Evolutionary conservation across 1,284 basidiomycete genomes (phyloP).

Genomic region (Cryptococcus amylolentus): DNA sequence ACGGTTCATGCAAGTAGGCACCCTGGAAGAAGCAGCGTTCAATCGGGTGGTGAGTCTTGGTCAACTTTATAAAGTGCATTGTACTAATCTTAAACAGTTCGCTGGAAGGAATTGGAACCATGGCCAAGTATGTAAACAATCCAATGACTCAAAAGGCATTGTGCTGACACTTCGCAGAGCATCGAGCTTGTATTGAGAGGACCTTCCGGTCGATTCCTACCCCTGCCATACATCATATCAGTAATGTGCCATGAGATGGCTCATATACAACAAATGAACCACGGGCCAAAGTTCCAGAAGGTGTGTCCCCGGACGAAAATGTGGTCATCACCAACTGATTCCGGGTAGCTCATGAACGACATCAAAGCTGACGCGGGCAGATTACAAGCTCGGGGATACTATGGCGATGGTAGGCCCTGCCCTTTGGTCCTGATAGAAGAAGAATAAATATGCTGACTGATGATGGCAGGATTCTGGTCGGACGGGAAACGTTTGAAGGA

Average conservation of each 20-base stretch:
- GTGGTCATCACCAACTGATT: too few relatives aligned
- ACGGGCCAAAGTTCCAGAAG: constrained; percentile 46
- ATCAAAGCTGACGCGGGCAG: constrained; percentile 42
- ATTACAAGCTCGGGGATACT: constrained; percentile 43
- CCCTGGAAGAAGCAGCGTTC: constrained; percentile 46
- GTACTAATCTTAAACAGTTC: constrained; percentile 24
- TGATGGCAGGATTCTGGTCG: constrained; percentile 42
- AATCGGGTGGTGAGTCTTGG: constrained; percentile 39
- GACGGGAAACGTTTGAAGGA: constrained; percentile 40
- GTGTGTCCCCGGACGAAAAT: constrained; percentile 14
- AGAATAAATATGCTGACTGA: background rate
- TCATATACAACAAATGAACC: constrained; percentile 50
- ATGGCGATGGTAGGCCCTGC: constrained; percentile 41
- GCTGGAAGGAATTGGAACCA: constrained; percentile 51
- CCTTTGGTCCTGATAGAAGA: background rate
- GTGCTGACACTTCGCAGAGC: constrained; percentile 12
- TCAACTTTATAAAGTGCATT: too few relatives aligned
- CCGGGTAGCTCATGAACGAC: constrained; percentile 36
- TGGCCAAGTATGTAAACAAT: constrained; percentile 39
- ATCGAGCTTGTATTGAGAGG: constrained; percentile 50
- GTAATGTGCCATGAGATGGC: constrained; percentile 52
- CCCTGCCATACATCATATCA: constrained; percentile 39
- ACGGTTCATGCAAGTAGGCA: constrained; percentile 43
- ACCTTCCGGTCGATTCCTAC: constrained; percentile 43
- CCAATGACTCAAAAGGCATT: background rate